phyloP scores from a whole-genome alignment of 805 yeast species.

The Naumovozyma baii region DNA sequence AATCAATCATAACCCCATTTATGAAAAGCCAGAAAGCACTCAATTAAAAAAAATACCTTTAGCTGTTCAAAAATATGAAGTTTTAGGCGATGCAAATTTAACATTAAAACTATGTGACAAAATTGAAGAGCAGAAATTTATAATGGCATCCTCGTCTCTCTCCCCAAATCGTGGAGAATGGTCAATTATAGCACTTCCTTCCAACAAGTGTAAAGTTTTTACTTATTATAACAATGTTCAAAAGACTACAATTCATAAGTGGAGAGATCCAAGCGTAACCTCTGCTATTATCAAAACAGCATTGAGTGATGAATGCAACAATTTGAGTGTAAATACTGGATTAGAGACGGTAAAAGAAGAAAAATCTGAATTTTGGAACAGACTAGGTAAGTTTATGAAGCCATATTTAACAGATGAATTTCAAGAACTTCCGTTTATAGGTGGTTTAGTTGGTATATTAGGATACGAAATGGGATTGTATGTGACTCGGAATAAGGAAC shows the following conservation, averaged over 20 bases:
- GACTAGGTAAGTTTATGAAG: slow-evolving; percentile 23
- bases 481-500: slow-evolving; percentile 29
- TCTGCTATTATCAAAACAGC: not conserved
- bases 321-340: slow-evolving; percentile 2
- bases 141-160: slow-evolving; percentile 60
- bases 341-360: slow-evolving; percentile 11
- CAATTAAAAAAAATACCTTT: not conserved
- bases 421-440: slow-evolving; percentile 61
- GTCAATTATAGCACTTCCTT: slow-evolving; percentile 76
- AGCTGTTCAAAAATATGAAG: slow-evolving; percentile 5
- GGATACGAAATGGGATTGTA: slow-evolving; percentile 81
- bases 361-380: slow-evolving; percentile 23
- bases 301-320: not conserved
- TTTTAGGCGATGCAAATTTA: slow-evolving; percentile 12
- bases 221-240: slow-evolving; percentile 50
- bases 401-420: slow-evolving; percentile 6
- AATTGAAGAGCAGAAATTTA: slow-evolving; percentile 33
- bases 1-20: slow-evolving; percentile 22
- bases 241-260: slow-evolving; percentile 22
- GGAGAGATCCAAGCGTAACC: slow-evolving; percentile 19
- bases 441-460: slow-evolving; percentile 83
- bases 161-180: slow-evolving; percentile 48
- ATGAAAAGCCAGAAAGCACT: slow-evolving; percentile 4
- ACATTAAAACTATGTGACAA: slow-evolving; percentile 47
- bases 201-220: slow-evolving; percentile 34